Base-by-base conservation (phyloP, 371 early-diverging fungal genomes). In the Parasitella parasitica region DNA sequence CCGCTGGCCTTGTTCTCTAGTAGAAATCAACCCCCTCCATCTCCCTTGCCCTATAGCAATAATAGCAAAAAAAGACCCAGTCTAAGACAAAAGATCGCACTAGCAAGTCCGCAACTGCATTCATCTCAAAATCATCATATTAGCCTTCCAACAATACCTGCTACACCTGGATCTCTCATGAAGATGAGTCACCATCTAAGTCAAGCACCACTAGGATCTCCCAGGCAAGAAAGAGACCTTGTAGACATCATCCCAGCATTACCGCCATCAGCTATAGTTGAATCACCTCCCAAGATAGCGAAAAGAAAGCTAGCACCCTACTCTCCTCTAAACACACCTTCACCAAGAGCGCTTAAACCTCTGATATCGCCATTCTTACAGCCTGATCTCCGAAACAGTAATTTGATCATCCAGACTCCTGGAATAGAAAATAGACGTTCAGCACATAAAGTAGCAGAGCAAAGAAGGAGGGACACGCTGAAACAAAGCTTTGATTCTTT, bases 401-500 rank as follows among this genome's bases (percentile, higher is more conserved):
- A 28, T 16, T n/a, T 49, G 49, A 49, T 49, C 49, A 28, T 28
- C 7, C 49, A 49, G n/a, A 27, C 49, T 15, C 49, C 49, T 13
- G 49, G 49, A 15, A 77, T 89, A 46, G 89, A 90, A 64, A 76
- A 78, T 8, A 83, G 91, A 0, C 83, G 85, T 9, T 86, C 86
- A 15, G 85, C 82, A 4, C 94, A 85, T 89, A 8, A 85, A 85
- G 89, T 90, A 12, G 96, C 97, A 4, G 97, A 97, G 69, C 96
- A 97, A 72, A 88, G 88, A 65, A 88, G 97, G 16, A 82, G 97
- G 20, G 93, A 94, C 63, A 86, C 89, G 24, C 75, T 95, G 16
- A 94, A 94, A 54, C 76, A 88, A 38, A 89, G 90, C 36, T 97
- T 97, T 70, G 92, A 96, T 41, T 80, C 87, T 8, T 73, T 97